These are phyloP conservation scores for Quercus engelmannii DNA, from an alignment of 306 rosid genomes.

Conservation along the genomic window DNA sequence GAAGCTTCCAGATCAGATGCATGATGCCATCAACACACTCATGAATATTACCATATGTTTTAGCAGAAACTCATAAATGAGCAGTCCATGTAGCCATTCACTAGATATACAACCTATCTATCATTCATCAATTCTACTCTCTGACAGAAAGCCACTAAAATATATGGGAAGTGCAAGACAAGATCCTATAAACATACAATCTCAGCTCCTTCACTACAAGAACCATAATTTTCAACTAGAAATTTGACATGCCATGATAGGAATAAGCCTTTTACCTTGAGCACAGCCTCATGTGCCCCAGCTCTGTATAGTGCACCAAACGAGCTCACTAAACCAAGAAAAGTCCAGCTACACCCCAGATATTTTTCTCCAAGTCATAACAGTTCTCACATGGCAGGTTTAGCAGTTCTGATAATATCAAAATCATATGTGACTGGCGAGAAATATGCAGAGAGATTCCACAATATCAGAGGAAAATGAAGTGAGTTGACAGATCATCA, in stretches of 20 bases:
- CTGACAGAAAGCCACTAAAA: constrained; percentile 64
- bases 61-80: constrained; percentile 61
- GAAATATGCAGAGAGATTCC: constrained; percentile 53
- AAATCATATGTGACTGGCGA: constrained; percentile 33
- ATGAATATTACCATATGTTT: constrained; percentile 48
- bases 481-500: constrained; percentile 48
- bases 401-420: constrained; percentile 29
- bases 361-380: constrained; percentile 68
- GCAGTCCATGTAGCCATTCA: constrained; percentile 53
- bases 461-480: constrained; percentile 48
- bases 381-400: constrained; percentile 34
- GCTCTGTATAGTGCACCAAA: constrained; percentile 68
- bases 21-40: constrained; percentile 80
- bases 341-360: constrained; percentile 96
- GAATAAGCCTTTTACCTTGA: constrained; percentile 63
- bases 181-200: constrained; percentile 72
- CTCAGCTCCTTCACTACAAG: constrained; percentile 32
- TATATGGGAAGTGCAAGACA: constrained; percentile 73
- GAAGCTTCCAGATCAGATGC: constrained; percentile 81
- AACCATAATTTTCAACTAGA: constrained; percentile 28
- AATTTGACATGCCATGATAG: constrained; percentile 61
- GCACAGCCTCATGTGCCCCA: constrained; percentile 63
- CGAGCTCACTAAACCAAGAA: constrained; percentile 74
- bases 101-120: constrained; percentile 49
- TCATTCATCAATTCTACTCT: constrained; percentile 74